These are phyloP conservation scores for Candida buenavistaensis DNA, from an alignment of 1,139 yeast species.

Conservation along the genomic window DNA sequence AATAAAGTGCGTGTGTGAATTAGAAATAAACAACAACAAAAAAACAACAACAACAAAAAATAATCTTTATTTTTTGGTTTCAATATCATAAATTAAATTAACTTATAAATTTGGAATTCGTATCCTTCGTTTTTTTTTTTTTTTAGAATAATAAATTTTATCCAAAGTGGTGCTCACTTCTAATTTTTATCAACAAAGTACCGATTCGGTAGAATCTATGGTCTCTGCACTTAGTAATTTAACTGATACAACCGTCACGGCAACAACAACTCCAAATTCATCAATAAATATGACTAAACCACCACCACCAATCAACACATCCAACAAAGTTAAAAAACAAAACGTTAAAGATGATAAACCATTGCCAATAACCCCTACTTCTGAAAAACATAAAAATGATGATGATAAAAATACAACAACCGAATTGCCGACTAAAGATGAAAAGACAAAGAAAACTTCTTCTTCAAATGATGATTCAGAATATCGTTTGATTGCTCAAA, in stretches of 20 bases:
- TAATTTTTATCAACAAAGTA: constrained; percentile 1
- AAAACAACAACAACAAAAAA: too few species aligned
- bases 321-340: constrained; percentile 1
- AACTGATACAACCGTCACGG: constrained; percentile 1
- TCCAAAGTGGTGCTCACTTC: constrained; percentile 4
- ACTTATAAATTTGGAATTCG: neutral
- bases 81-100: neutral
- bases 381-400: constrained; percentile 1
- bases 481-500: constrained; percentile 12
- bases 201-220: constrained; percentile 8
- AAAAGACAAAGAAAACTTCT: neutral
- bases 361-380: constrained; percentile 5
- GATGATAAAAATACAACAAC: neutral
- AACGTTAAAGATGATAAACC: constrained; percentile 5
- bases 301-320: constrained; percentile 5
- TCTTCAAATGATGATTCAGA: constrained; percentile 5
- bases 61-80: neutral
- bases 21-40: too few species aligned
- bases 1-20: too few species aligned
- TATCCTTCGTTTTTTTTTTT: too few species aligned
- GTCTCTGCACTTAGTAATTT: constrained; percentile 5
- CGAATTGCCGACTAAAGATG: neutral
- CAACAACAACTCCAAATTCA: constrained; percentile 5
- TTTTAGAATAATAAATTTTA: too few species aligned
- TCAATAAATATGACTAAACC: constrained; percentile 6